Evolutionary conservation across 2,329 filamentous ascomycete species (phyloP), one percentile per base, ranked within the genome.

Genomic region (Alternaria infectoria): DNA sequence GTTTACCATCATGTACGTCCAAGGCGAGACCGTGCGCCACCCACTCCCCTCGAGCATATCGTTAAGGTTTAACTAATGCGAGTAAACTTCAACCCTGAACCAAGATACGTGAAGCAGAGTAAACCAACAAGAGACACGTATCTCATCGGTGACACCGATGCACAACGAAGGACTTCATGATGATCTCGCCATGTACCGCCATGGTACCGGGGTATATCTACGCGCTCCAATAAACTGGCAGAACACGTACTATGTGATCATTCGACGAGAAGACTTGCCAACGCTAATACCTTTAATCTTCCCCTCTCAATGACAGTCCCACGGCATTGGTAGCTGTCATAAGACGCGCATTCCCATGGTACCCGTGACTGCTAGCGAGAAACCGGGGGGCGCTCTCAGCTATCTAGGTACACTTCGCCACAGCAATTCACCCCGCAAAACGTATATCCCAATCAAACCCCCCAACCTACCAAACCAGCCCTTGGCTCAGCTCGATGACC

Each of bases 11-110:
- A 40, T 52, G 49, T 52, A 40, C 23, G 30, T 25, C 7, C 19
- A 40, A 52, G 30, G 32, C 49, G 49, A 52, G 49, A 40, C 49
- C 49, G 49, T 52, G 49, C 49, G 49, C 49, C 49, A 40, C 30
- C 2, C 10, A 12, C 30, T 8, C 25, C 2, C 9, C 2, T 52
- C 36, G 9, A 52, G 49, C 30, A 52, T 40, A 11, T 23, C 10
- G 49, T 52, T 52, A 52, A 40, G 10, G 49, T 52, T 52, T 52
- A 32, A 32, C 49, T 52, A 52, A 52, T 52, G 49, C 49, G 49
- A 52, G 28, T 23, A 25, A 40, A 19, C 49, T 11, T n/a, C 19
- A 52, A 25, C 49, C 49, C 49, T 52, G 49, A 52, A 52, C 49
- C 49, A 40, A 52, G 49, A 25, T 40, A 52, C 28, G 49, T 40